Percentiles rank a stretch among this genome's conserved stretches.
These are phyloP conservation scores for Fusarium nematophilum DNA, from an alignment of 2,329 filamentous ascomycete species.

Conservation along the genomic window DNA sequence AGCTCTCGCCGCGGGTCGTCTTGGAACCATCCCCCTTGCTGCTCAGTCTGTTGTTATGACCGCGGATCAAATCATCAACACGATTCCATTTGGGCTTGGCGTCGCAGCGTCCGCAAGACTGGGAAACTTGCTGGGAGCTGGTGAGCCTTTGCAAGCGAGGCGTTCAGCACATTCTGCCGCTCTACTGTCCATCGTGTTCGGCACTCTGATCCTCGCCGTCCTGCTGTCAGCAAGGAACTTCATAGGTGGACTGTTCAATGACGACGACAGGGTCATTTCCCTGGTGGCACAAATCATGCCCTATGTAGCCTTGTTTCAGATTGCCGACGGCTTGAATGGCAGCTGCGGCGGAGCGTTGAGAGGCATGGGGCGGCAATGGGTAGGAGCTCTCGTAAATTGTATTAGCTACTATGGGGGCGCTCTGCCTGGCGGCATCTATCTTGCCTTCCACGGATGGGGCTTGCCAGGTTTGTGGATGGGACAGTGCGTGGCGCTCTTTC, in stretches of 20 bases:
- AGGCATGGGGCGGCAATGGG: conserved; percentile 88
- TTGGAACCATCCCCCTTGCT: conserved; percentile 83
- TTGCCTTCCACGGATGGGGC: conserved; percentile 89
- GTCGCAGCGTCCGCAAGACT: conserved; percentile 83
- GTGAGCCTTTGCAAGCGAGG: conserved; percentile 72
- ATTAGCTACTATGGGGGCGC: conserved; percentile 87
- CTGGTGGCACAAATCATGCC: conserved; percentile 85
- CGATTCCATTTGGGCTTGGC: conserved; percentile 87
- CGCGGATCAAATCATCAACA: conserved; percentile 84
- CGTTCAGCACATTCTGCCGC: conserved; percentile 82
- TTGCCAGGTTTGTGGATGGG: conserved; percentile 84
- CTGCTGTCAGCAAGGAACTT: conserved; percentile 78
- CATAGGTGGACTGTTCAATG: conserved; percentile 84
- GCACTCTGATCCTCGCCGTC: conserved; percentile 72
- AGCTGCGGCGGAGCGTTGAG: conserved; percentile 83
- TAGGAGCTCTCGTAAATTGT: conserved; percentile 84
- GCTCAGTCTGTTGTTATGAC: conserved; percentile 93
- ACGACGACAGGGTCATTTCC: conserved; percentile 76
- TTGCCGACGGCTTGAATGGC: conserved; percentile 88
- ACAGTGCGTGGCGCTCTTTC: conserved; percentile 82
- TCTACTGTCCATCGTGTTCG: conserved; percentile 76
- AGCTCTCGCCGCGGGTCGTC: conserved; percentile 80
- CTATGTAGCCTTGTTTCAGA: conserved; percentile 89
- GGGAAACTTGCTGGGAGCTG: conserved; percentile 82
- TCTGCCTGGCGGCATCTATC: conserved; percentile 82